Evolutionary conservation across 495 filamentous ascomycete species (phyloP).

Genomic region (Hypoxylon rickii): DNA sequence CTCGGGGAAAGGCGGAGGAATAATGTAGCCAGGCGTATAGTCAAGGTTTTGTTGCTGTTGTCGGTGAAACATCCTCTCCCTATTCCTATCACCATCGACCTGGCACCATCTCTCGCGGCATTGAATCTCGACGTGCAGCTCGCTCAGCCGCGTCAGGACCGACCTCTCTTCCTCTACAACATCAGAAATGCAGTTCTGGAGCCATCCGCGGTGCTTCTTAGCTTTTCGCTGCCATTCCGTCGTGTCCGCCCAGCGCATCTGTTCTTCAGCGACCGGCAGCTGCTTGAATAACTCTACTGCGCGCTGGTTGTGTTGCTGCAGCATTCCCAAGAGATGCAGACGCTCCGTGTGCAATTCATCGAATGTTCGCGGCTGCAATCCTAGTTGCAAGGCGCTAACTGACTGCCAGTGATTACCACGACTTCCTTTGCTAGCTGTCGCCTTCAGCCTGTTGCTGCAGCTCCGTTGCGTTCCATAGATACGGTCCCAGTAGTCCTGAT

Average conservation of each 20-base stretch:
- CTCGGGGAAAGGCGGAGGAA: no score
- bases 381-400: conserved; percentile 19
- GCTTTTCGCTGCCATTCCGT: conserved; percentile 1
- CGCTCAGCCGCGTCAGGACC: conserved; percentile 46
- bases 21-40: no score
- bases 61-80: conserved; percentile 3
- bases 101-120: conserved; percentile 42
- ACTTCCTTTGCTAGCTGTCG: not conserved
- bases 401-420: conserved; percentile 21
- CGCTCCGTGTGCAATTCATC: conserved; percentile 46
- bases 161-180: conserved; percentile 45
- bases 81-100: conserved; percentile 30
- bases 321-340: conserved; percentile 42
- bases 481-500: not conserved
- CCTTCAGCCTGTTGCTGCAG: not conserved
- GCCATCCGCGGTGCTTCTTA: conserved; percentile 35
- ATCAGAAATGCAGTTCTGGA: conserved; percentile 40
- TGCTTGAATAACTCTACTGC: conserved; percentile 39
- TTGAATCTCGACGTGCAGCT: conserved; percentile 50
- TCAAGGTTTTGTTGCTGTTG: not conserved
- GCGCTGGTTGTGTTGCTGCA: conserved; percentile 43
- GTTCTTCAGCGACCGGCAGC: conserved; percentile 37
- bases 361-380: conserved; percentile 39
- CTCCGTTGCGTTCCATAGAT: not conserved
- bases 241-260: conserved; percentile 7